These are phyloP conservation scores for Tuber umbilicatum DNA, from an alignment of 495 filamentous ascomycete genomes.

Conservation along the genomic window DNA sequence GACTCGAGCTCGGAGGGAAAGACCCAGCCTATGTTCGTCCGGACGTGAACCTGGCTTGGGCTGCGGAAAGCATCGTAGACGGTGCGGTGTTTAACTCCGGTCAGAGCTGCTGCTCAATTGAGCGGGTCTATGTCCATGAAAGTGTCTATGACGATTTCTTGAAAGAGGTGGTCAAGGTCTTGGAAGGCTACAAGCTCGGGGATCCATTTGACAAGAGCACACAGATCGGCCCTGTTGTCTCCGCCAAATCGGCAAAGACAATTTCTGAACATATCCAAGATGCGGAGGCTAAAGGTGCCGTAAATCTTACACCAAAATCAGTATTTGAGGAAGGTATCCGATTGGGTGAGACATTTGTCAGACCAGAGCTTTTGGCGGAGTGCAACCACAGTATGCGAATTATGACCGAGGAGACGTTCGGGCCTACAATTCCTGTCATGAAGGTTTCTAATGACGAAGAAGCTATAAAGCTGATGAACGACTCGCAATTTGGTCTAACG, in stretches of 20 bases:
- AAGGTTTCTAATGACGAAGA: constrained; percentile 78
- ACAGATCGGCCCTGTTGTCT: constrained; percentile 83
- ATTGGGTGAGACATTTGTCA: constrained; percentile 60
- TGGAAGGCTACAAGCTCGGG: constrained; percentile 80
- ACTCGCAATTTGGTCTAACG: constrained; percentile 87
- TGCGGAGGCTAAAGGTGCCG: constrained; percentile 75
- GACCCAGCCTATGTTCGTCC: constrained; percentile 82
- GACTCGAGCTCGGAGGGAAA: constrained; percentile 85
- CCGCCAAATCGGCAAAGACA: constrained; percentile 62
- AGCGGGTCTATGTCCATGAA: constrained; percentile 86
- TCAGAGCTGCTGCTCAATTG: constrained; percentile 90
- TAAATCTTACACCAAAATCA: constrained; percentile 65
- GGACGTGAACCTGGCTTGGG: constrained; percentile 84
- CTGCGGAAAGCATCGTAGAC: constrained; percentile 85
- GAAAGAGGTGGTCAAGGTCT: constrained; percentile 67
- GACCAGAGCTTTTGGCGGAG: constrained; percentile 72
- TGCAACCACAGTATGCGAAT: constrained; percentile 80
- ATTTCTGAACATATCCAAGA: constrained; percentile 77
- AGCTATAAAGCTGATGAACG: constrained; percentile 83
- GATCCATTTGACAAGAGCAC: constrained; percentile 73
- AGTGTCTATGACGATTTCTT: constrained; percentile 74
- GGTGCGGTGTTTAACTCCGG: constrained; percentile 94
- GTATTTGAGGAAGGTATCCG: constrained; percentile 33
- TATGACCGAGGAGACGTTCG: constrained; percentile 96
- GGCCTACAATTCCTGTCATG: constrained; percentile 89